Evolutionary conservation across 192 early-diverging fungal species (phyloP), one percentile per base, ranked within the genome.

Genomic region (Backusella tuberculispora): DNA sequence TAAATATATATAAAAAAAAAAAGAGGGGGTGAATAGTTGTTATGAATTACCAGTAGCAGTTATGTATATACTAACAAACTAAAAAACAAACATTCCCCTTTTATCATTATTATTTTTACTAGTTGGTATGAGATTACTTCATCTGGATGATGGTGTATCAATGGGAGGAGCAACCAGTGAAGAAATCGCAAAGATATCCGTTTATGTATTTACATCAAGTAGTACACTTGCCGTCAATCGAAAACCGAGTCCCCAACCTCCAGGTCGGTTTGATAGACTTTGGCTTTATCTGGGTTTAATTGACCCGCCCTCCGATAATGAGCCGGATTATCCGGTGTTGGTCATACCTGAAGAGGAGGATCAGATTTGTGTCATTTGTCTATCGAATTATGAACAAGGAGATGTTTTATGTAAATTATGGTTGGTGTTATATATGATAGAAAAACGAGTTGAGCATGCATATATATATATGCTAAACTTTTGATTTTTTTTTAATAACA

Each of bases 311-410:
- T 40, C 19, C 29, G 44, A 66, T n/a, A 42, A 38, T 5, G 76
- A 71, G 19, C 34, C 41, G 2, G 53, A 47, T 17, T 80, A 80
- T 34, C 74, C 72, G 6, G 47, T 65, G 8, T 45, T 80, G 10
- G 56, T 76, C 29, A 76, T 80, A 45, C 71, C 74, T n/a, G 69
- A 75, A 19, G 71, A 66, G 17, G 64, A 80, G 34, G 71, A 76
- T 60, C 74, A 75, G 17, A 82, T 89, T 26, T 95, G 94, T 75
- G 92, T 91, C 34, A 95, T 95, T 78, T 95, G 94, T 75, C 77
- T 95, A 46, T 83, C 83, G 65, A 82, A 85, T 8, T 95, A 95
- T 71, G 92, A 94, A 75, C 88, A 93, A 17, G 92, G 90, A 19
- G 92, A 93, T 34, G 82, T 90, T 8, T 83, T 95, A 21, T 83